A percentile compares a stretch with the other conserved stretches of the same genome.
phyloP scores from a whole-genome alignment of 2,329 filamentous ascomycete genomes.

The Cryphonectria radicalis region DNA sequence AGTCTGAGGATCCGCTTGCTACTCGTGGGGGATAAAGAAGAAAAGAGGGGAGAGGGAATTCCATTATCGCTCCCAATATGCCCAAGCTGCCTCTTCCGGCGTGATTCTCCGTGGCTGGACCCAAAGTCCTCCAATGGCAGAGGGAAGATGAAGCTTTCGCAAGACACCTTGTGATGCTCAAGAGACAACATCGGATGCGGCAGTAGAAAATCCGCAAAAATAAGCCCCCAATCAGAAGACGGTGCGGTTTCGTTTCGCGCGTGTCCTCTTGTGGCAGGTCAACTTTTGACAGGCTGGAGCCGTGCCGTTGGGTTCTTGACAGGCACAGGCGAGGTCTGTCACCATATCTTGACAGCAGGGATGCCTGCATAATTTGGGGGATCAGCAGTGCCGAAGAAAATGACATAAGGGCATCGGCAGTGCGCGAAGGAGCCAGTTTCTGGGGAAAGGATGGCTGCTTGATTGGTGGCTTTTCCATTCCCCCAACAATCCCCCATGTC shows the following conservation, averaged over 20 bases:
- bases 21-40: not conserved
- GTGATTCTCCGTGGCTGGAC: not conserved
- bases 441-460: not conserved
- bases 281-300: not conserved
- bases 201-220: not conserved
- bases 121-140: constrained; percentile 22
- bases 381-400: constrained; percentile 1
- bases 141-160: constrained; percentile 1
- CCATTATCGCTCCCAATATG: no score
- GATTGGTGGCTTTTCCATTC: constrained; percentile 13
- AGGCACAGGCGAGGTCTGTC: not conserved
- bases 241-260: not conserved
- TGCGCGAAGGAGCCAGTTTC: not conserved
- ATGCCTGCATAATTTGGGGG: not conserved
- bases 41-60: no score
- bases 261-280: constrained; percentile 10
- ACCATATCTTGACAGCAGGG: not conserved
- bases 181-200: not conserved
- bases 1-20: not conserved
- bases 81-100: constrained; percentile 14
- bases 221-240: constrained; percentile 14
- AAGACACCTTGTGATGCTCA: not conserved
- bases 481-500: not conserved
- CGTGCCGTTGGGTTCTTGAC: not conserved
- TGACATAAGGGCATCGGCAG: not conserved